phyloP scores from a whole-genome alignment of 2,329 filamentous ascomycete genomes.

The Exophiala viscosa region DNA sequence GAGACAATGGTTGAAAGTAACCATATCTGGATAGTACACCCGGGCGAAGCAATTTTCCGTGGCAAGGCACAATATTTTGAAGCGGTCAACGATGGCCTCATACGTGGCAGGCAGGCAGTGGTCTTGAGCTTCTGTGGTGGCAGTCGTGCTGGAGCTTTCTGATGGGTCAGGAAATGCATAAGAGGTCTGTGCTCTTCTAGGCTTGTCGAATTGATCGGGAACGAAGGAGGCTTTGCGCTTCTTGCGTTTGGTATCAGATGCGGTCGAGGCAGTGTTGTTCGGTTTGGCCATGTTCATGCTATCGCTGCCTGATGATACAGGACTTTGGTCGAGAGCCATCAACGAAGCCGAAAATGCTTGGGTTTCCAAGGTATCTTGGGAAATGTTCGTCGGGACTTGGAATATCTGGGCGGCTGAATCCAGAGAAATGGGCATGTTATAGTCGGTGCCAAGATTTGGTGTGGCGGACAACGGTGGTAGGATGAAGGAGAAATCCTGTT shows the following conservation, averaged over 20 bases:
- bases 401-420: constrained; percentile 9
- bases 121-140: constrained; percentile 1
- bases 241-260: constrained; percentile 20
- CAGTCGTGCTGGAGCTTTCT: constrained; percentile 1
- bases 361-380: constrained; percentile 38
- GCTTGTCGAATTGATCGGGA: constrained; percentile 13
- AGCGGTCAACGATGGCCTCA: constrained; percentile 32
- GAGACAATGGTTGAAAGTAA: constrained; percentile 33
- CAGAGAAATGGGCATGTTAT: constrained; percentile 11
- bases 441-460: constrained; percentile 16
- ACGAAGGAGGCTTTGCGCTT: constrained; percentile 17
- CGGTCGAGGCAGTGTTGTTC: not conserved
- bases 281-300: constrained; percentile 10
- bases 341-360: constrained; percentile 6
- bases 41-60: constrained; percentile 32
- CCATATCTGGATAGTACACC: constrained; percentile 35
- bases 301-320: constrained; percentile 22
- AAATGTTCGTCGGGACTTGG: constrained; percentile 38
- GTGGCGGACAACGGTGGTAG: constrained; percentile 16
- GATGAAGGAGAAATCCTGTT: constrained; percentile 31
- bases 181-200: constrained; percentile 5
- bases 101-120: constrained; percentile 25
- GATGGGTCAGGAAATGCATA: constrained; percentile 16
- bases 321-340: constrained; percentile 17
- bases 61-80: constrained; percentile 33